Evolutionary conservation across 2,329 filamentous ascomycete species (phyloP).

Genomic region (Fusarium brevicatenulatum): DNA sequence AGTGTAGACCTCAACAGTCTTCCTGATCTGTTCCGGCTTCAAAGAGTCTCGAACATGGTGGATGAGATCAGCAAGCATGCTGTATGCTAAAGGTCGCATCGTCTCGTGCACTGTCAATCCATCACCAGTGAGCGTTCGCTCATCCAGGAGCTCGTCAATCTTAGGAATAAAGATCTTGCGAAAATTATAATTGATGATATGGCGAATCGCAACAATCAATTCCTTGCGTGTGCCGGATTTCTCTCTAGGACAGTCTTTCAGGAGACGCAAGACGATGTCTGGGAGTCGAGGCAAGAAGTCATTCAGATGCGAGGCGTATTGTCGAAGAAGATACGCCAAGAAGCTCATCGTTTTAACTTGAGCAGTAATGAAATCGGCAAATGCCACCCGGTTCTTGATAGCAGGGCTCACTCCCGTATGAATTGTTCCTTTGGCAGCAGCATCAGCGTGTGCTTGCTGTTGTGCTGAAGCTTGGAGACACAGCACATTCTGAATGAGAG

Average conservation of each 20-base stretch:
- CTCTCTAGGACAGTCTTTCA: constrained; percentile 94
- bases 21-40: constrained; percentile 88
- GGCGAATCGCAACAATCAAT: constrained; percentile 92
- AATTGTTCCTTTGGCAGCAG: constrained; percentile 79
- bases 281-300: constrained; percentile 90
- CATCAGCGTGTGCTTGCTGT: constrained; percentile 89
- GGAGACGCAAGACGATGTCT: constrained; percentile 86
- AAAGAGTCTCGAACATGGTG: constrained; percentile 95
- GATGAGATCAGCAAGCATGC: constrained; percentile 97
- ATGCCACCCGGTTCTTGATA: constrained; percentile 92
- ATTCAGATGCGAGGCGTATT: constrained; percentile 85
- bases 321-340: constrained; percentile 87
- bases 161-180: constrained; percentile 92
- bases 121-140: constrained; percentile 93
- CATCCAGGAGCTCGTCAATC: constrained; percentile 94
- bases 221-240: constrained; percentile 95
- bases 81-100: constrained; percentile 94
- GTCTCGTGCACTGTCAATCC: constrained; percentile 97
- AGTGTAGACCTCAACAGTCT: constrained; percentile 97
- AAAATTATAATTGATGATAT: constrained; percentile 99
- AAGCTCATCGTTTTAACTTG: constrained; percentile 99
- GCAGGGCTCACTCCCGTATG: constrained; percentile 94
- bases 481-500: constrained; percentile 90
- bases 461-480: constrained; percentile 92
- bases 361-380: constrained; percentile 96